Conservation (phyloP, 177 flowering plant genomes). For the Vitis hybrid region DNA sequence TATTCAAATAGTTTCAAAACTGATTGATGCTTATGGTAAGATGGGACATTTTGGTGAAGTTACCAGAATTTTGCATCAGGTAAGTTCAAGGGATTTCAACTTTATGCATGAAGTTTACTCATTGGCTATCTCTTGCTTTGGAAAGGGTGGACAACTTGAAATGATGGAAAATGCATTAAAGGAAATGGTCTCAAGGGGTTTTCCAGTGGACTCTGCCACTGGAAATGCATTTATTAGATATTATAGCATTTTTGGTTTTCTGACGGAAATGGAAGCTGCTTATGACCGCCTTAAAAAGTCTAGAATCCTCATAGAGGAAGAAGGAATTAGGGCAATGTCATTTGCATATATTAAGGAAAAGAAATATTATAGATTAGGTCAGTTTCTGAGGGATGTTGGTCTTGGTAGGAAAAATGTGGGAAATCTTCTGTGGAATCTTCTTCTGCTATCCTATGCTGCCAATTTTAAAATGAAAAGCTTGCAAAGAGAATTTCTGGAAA, state of each 20-base stretch:
- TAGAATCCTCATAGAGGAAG: constrained; percentile 59
- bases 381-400: constrained; percentile 73
- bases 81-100: constrained; percentile 33
- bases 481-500: constrained; percentile 78
- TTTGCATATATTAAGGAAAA: constrained; percentile 57
- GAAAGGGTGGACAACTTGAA: constrained; percentile 57
- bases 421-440: constrained; percentile 81
- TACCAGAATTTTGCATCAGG: constrained; percentile 34
- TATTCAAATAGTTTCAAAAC: constrained; percentile 36
- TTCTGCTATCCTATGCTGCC: constrained; percentile 85
- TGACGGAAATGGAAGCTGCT: constrained; percentile 67
- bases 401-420: constrained; percentile 69
- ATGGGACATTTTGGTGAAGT: constrained; percentile 48
- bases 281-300: constrained; percentile 67
- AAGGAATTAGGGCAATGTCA: constrained; percentile 73
- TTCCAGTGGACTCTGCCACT: constrained; percentile 50
- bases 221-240: constrained; percentile 64
- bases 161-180: constrained; percentile 66
- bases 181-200: constrained; percentile 61
- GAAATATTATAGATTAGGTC: constrained; percentile 64
- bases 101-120: constrained; percentile 42
- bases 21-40: constrained; percentile 56
- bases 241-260: constrained; percentile 60
- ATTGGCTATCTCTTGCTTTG: constrained; percentile 64
- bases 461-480: constrained; percentile 90